Evolutionary conservation across 176 grass and related monocot species (phyloP), one percentile per base, ranked within the genome.

Genomic region (Puya raimondii): DNA sequence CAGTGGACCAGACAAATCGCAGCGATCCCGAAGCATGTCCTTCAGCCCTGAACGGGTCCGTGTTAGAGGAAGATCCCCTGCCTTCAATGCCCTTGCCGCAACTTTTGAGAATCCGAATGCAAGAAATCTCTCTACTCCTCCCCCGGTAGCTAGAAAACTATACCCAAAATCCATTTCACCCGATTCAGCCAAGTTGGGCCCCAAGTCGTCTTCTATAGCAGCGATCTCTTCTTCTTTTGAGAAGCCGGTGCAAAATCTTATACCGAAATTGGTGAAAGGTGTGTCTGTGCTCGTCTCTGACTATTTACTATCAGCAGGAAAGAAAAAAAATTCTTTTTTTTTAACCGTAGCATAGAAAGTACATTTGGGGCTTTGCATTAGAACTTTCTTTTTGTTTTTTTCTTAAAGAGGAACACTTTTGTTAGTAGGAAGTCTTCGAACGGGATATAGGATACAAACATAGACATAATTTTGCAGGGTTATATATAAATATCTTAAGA

Each of bases 211-310:
- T 17, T 74, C 86, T 50, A 99, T 99, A 12, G 84, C 82, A 16
- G 68, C 80, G 2, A 79, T 99, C 52, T 90, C 89, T 69, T 42
- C 89, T 29, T 84, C 94, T 63, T 99, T 99, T 11, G 94, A 99
- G 68, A 85, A 87, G 17, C 94, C 94, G 67, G 79, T 53, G 65
- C 84, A 88, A 72, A 88, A 76, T 51, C 87, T 99, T 75, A 99
- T 99, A 80, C 94, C 94, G 50, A 99, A 87, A 70, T 91, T 87
- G 68, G 72, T 99, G 50, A 99, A 99, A 99, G 89, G 94, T 99
- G 90, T 51, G 61, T 20, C 17, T 48, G 53, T 9, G 50, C 15
- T 83, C 58, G 5, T 42, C 4, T 42, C 33, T 42, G 33, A 42
- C 33, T 7, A 7, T 42, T 7, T 42, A 6, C 33, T 6, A 42